phyloP scores from a whole-genome alignment of 148 eudicot species.

The Linanthus parryae region DNA sequence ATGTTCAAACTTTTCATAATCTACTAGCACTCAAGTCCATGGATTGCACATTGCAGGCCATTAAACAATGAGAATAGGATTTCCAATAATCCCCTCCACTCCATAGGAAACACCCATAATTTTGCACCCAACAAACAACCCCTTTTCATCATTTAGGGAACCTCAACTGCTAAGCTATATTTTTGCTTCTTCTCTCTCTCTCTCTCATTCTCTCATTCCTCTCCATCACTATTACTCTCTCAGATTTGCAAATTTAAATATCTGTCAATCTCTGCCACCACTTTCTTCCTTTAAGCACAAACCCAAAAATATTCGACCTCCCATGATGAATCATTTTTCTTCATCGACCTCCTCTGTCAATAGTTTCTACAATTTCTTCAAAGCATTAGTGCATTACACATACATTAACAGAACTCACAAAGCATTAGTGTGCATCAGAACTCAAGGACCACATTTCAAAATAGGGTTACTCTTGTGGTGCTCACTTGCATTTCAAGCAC shows the following conservation, averaged over 20 bases:
- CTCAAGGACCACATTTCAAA: too few relatives aligned
- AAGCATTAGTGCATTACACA: too few relatives aligned
- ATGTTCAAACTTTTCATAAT: too few relatives aligned
- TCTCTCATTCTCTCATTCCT: background rate
- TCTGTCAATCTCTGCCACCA: background rate
- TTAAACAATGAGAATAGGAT: slow-evolving; percentile 77
- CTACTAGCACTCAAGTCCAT: too few relatives aligned
- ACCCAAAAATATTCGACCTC: background rate
- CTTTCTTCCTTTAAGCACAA: background rate
- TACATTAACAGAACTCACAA: too few relatives aligned
- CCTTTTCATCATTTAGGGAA: slow-evolving; percentile 61
- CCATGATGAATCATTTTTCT: slow-evolving; percentile 36
- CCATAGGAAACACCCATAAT: slow-evolving; percentile 93
- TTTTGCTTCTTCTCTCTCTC: slow-evolving; percentile 13
- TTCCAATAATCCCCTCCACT: slow-evolving; percentile 91
- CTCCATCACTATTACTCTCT: slow-evolving; percentile 1
- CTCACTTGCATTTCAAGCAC: too few relatives aligned
- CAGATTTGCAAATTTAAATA: too few relatives aligned
- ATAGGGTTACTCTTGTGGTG: too few relatives aligned
- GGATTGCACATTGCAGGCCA: slow-evolving; percentile 38
- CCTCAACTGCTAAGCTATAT: slow-evolving; percentile 74
- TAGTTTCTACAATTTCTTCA: slow-evolving; percentile 58
- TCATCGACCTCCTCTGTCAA: slow-evolving; percentile 51
- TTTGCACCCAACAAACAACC: slow-evolving; percentile 97
- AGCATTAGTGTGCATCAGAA: too few relatives aligned